Percentiles rank a stretch among this genome's conserved stretches.
phyloP scores from a whole-genome alignment of 805 yeast species.

The Candida chilensis region DNA sequence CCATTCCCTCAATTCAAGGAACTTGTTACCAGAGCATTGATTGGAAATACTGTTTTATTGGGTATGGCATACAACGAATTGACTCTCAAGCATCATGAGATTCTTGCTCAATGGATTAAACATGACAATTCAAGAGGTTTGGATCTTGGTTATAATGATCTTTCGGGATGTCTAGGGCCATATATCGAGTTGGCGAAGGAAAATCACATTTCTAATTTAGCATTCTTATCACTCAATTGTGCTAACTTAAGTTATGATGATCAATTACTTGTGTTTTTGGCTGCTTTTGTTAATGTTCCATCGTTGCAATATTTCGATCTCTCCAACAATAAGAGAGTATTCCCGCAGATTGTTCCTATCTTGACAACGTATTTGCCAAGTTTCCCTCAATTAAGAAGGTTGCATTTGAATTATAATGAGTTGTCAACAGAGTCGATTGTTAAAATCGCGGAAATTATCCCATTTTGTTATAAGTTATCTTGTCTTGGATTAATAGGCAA shows the following conservation, averaged over 20 bases:
- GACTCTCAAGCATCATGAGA: constrained; percentile 44
- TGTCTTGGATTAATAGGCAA: constrained; percentile 68
- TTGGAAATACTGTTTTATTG: constrained; percentile 45
- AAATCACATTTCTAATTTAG: constrained; percentile 14
- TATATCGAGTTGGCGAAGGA: constrained; percentile 20
- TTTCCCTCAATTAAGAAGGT: constrained; percentile 51
- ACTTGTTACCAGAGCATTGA: constrained; percentile 47
- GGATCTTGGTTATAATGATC: constrained; percentile 79
- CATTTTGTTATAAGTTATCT: constrained; percentile 55
- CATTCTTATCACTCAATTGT: constrained; percentile 55
- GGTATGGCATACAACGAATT: constrained; percentile 76
- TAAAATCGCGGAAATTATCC: constrained; percentile 56
- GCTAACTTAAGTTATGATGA: constrained; percentile 48
- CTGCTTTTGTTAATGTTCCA: constrained; percentile 42
- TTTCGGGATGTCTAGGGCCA: constrained; percentile 28
- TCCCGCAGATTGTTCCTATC: constrained; percentile 51
- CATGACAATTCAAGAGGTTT: constrained; percentile 50
- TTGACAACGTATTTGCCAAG: constrained; percentile 60
- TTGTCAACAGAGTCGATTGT: constrained; percentile 47
- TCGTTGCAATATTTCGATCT: constrained; percentile 66
- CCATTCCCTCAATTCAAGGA: constrained; percentile 46
- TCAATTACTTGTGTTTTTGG: constrained; percentile 39
- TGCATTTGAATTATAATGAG: constrained; percentile 66
- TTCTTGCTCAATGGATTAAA: constrained; percentile 51
- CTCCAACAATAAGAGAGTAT: constrained; percentile 58